These are phyloP conservation scores for Colletotrichum phormii DNA, from an alignment of 2,329 filamentous ascomycete genomes.

Conservation along the genomic window DNA sequence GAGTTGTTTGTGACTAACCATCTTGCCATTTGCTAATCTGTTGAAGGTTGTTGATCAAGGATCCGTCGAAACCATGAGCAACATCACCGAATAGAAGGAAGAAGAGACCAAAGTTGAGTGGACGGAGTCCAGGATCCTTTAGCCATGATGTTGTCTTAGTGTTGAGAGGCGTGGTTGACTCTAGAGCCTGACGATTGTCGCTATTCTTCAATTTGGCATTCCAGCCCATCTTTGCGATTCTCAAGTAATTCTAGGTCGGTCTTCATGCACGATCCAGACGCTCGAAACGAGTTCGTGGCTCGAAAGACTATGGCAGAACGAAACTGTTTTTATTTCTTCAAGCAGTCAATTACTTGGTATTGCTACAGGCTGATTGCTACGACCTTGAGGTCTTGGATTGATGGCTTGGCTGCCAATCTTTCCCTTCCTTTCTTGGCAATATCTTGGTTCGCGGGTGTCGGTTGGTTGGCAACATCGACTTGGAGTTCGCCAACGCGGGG, in stretches of 20 bases:
- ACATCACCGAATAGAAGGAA: conserved; percentile 48
- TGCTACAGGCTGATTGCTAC: too few relatives aligned
- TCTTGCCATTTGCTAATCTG: conserved; percentile 54
- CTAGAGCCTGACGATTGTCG: conserved; percentile 25
- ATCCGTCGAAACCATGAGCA: conserved; percentile 61
- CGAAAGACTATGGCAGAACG: too few relatives aligned
- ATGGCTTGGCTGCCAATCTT: conserved; percentile 3
- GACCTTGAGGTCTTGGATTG: too few relatives aligned
- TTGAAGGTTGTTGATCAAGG: conserved; percentile 62
- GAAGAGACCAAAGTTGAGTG: conserved; percentile 42
- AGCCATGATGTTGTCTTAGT: conserved; percentile 25
- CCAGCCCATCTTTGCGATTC: conserved; percentile 18
- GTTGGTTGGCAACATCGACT: conserved; percentile 16
- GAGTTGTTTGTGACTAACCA: conserved; percentile 33
- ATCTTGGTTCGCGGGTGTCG: not conserved
- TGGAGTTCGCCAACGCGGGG: not conserved
- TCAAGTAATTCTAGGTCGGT: not conserved
- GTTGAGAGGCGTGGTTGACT: conserved; percentile 24
- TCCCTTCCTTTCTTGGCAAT: not conserved
- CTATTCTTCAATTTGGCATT: conserved; percentile 17
- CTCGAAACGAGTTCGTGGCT: too few relatives aligned
- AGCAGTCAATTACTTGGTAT: too few relatives aligned
- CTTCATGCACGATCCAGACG: too few relatives aligned
- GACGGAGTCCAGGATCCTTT: conserved; percentile 17
- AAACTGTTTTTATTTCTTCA: too few relatives aligned